Evolutionary conservation across 2,329 filamentous ascomycete species (phyloP).

Genomic region (Aureobasidium melanogenum): DNA sequence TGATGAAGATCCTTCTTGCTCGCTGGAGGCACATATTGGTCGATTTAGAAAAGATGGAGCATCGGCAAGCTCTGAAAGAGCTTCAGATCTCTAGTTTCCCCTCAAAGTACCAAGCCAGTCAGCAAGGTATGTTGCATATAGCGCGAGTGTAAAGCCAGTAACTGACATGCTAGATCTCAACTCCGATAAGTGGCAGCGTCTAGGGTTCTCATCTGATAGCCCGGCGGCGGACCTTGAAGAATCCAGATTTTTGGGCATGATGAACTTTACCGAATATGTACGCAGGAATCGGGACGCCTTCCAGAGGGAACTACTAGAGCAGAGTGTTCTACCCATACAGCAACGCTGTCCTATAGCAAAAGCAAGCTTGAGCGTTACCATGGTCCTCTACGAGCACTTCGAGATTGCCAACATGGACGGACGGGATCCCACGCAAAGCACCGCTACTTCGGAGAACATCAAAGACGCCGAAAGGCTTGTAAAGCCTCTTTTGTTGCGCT

Average conservation of each 20-base stretch:
- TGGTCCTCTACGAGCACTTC: slow-evolving; percentile 89
- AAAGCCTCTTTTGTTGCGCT: slow-evolving; percentile 79
- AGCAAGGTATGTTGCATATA: slow-evolving; percentile 21
- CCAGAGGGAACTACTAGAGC: slow-evolving; percentile 84
- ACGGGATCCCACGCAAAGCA: slow-evolving; percentile 51
- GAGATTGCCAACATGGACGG: slow-evolving; percentile 59
- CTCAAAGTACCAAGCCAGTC: slow-evolving; percentile 2
- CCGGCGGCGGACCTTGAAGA: slow-evolving; percentile 77
- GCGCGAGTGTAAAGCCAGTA: not conserved
- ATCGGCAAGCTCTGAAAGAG: slow-evolving; percentile 80
- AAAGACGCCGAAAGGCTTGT: slow-evolving; percentile 60
- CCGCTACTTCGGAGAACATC: slow-evolving; percentile 27
- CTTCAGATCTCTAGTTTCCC: slow-evolving; percentile 30
- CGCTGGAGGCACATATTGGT: slow-evolving; percentile 74
- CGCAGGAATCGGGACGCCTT: slow-evolving; percentile 86
- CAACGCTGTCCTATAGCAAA: slow-evolving; percentile 80
- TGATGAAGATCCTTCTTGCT: slow-evolving; percentile 73
- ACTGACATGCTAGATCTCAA: slow-evolving; percentile 52
- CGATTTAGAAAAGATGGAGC: slow-evolving; percentile 79
- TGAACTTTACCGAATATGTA: slow-evolving; percentile 93
- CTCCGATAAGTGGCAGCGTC: slow-evolving; percentile 82
- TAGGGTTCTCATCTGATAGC: slow-evolving; percentile 87
- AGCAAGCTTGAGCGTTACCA: slow-evolving; percentile 77
- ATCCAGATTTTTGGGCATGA: slow-evolving; percentile 87
- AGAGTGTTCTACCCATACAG: slow-evolving; percentile 61